Conservation (phyloP, 176 grass and related monocot species). For the Melocanna baccifera region DNA sequence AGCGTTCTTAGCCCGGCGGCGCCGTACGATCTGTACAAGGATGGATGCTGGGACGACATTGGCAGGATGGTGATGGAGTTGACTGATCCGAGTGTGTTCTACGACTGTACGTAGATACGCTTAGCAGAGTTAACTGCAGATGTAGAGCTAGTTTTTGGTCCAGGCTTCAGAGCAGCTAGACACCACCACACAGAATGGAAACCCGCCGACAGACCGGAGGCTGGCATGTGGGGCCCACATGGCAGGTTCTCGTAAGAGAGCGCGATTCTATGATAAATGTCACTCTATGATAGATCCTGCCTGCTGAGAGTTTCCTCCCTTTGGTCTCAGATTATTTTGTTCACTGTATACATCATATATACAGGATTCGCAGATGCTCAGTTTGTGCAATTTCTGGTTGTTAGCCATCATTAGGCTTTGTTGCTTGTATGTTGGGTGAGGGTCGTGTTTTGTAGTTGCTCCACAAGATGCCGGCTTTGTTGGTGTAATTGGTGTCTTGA, state of each 20-base stretch:
- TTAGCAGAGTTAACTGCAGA: background rate
- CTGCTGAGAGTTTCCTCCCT: background rate
- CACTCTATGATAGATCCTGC: background rate
- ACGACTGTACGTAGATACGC: conserved; percentile 24
- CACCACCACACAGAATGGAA: background rate
- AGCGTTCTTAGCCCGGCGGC: background rate
- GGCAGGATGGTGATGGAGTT: conserved; percentile 61
- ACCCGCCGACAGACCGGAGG: background rate
- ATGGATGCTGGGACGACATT: conserved; percentile 61
- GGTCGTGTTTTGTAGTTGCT: no score
- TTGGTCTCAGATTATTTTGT: background rate
- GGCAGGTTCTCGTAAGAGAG: background rate
- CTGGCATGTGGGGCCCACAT: background rate
- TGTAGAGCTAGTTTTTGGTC: background rate
- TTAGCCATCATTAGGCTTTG: no score
- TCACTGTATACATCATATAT: background rate
- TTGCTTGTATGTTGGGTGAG: no score
- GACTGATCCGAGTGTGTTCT: conserved; percentile 28
- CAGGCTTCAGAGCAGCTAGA: background rate
- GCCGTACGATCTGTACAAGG: conserved; percentile 39
- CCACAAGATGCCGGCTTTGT: no score
- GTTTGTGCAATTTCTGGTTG: no score
- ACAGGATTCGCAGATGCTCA: background rate
- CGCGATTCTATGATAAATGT: background rate
- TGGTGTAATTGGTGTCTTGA: no score